Evolutionary conservation across 805 yeast species (phyloP).

Genomic region (Ogataea populi-albae): DNA sequence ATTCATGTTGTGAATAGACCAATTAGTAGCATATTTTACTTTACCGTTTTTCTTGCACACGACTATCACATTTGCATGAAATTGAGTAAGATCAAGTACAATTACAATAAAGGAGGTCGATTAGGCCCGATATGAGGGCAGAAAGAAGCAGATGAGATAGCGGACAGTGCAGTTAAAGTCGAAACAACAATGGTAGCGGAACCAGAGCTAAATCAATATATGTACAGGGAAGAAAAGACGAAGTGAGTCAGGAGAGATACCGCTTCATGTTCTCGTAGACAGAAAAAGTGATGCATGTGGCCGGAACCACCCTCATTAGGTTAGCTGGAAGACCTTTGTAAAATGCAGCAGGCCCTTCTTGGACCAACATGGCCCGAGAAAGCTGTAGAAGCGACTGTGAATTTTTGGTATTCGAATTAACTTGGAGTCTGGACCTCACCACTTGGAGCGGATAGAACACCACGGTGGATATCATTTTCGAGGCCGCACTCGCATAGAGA

Average conservation of each 20-base stretch:
- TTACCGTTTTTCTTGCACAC: no score
- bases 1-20: no score
- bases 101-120: no score
- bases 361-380: slow-evolving; percentile 36
- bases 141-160: no score
- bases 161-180: no score
- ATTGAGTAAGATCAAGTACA: no score
- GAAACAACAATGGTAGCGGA: no score
- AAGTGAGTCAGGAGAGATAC: slow-evolving; percentile 9
- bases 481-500: slow-evolving; percentile 59
- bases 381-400: slow-evolving; percentile 33
- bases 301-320: slow-evolving; percentile 80
- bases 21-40: no score
- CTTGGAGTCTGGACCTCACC: slow-evolving; percentile 72
- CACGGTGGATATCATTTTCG: slow-evolving; percentile 67
- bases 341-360: slow-evolving; percentile 64
- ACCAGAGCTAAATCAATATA: not conserved
- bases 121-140: no score
- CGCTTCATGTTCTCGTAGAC: slow-evolving; percentile 67
- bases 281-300: slow-evolving; percentile 86
- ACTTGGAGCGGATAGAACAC: slow-evolving; percentile 83
- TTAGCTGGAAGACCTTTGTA: slow-evolving; percentile 84
- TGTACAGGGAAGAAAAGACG: not conserved
- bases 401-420: slow-evolving; percentile 29
- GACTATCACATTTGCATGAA: no score